Evolutionary conservation across 495 filamentous ascomycete species (phyloP).

Genomic region (Xylaria castorea): DNA sequence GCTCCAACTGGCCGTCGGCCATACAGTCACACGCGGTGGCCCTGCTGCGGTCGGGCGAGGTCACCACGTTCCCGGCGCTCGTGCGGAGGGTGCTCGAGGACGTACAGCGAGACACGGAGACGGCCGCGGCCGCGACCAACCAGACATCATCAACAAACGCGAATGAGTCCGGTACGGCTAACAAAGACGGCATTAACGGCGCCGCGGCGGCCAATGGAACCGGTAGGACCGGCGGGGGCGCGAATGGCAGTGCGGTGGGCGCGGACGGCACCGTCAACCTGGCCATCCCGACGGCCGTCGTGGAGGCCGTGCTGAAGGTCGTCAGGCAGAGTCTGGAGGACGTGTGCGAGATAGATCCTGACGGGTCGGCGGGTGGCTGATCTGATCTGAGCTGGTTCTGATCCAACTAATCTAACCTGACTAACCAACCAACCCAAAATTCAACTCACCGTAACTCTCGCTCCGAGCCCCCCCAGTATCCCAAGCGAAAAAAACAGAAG

Average conservation of each 20-base stretch:
- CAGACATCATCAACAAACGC: constrained; percentile 8
- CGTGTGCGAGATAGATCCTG: constrained; percentile 54
- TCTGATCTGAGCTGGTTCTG: not conserved
- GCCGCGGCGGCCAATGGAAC: constrained; percentile 29
- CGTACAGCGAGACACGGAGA: constrained; percentile 55
- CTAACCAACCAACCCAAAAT: not conserved
- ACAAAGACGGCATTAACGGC: constrained; percentile 28
- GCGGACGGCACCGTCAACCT: constrained; percentile 40
- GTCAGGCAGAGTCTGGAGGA: constrained; percentile 58
- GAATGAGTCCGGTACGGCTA: not conserved
- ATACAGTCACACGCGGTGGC: constrained; percentile 58
- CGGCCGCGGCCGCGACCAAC: constrained; percentile 28
- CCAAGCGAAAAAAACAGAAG: constrained; percentile 1
- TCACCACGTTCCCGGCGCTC: constrained; percentile 58
- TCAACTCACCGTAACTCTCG: not conserved
- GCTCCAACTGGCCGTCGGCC: constrained; percentile 61
- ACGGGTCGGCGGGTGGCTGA: constrained; percentile 35
- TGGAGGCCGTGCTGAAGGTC: constrained; percentile 60
- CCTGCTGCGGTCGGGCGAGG: constrained; percentile 60
- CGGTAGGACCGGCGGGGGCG: constrained; percentile 33
- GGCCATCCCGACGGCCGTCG: constrained; percentile 55
- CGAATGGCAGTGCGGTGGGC: constrained; percentile 29
- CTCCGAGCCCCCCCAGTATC: not conserved
- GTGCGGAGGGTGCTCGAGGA: constrained; percentile 60
- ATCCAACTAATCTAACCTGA: not conserved